Percentiles rank a stretch among this genome's conserved stretches.
These are phyloP conservation scores for Lyophyllum atratum DNA, from an alignment of 768 basidiomycete species.

Conservation along the genomic window DNA sequence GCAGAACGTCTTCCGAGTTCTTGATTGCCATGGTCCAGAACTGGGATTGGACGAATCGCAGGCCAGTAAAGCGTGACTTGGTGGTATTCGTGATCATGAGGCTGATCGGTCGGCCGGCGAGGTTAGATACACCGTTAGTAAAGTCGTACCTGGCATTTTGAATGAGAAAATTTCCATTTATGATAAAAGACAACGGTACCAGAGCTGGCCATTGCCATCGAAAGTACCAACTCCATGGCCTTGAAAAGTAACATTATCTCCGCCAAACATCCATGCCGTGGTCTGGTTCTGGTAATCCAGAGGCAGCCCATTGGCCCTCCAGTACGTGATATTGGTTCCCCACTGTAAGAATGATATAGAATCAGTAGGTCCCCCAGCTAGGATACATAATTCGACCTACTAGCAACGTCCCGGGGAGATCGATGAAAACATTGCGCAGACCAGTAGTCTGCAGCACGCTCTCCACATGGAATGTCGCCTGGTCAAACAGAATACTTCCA, in stretches of 20 bases:
- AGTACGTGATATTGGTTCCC: conserved; percentile 38
- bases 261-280: conserved; percentile 38
- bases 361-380: not conserved
- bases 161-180: not conserved
- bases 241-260: conserved; percentile 27
- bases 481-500: conserved; percentile 27
- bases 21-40: conserved; percentile 43
- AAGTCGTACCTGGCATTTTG: conserved; percentile 32
- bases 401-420: conserved; percentile 35
- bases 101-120: conserved; percentile 37
- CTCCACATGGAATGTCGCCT: conserved; percentile 35
- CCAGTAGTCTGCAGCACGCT: conserved; percentile 33
- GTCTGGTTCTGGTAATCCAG: conserved; percentile 38
- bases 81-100: conserved; percentile 37
- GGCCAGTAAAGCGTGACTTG: conserved; percentile 33
- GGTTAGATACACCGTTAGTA: conserved; percentile 37
- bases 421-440: conserved; percentile 31
- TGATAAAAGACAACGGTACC: conserved; percentile 20
- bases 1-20: conserved; percentile 33
- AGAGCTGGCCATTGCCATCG: conserved; percentile 42
- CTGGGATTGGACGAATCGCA: conserved; percentile 41
- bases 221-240: conserved; percentile 38
- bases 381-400: conserved; percentile 19
- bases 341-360: conserved; percentile 17
- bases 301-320: conserved; percentile 34